These are phyloP conservation scores for Lenzites betulinus DNA, from an alignment of 768 basidiomycete genomes.

Conservation along the genomic window DNA sequence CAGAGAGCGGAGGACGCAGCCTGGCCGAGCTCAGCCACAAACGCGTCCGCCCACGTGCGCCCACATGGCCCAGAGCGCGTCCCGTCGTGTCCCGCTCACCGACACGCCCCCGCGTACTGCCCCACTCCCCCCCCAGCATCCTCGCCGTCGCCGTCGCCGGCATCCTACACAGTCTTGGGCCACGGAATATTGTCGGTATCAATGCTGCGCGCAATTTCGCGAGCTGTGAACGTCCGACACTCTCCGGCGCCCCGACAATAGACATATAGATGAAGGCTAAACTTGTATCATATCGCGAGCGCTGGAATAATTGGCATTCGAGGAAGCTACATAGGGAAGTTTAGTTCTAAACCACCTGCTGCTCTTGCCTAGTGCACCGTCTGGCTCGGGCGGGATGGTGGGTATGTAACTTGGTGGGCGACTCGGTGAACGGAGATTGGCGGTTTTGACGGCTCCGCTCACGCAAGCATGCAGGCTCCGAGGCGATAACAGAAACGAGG, in stretches of 20 bases:
- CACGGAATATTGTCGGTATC: not conserved
- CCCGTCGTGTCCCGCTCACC: constrained; percentile 12
- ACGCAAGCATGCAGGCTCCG: not conserved
- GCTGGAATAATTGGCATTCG: no score
- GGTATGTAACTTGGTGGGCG: not conserved
- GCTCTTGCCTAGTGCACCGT: no score
- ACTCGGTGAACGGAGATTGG: not conserved
- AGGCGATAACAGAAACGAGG: not conserved
- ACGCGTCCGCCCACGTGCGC: constrained; percentile 6
- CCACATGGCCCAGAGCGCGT: constrained; percentile 10
- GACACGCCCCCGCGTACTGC: not conserved
- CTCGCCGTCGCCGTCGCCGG: not conserved
- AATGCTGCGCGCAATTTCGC: not conserved
- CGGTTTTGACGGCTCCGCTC: not conserved
- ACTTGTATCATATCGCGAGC: no score
- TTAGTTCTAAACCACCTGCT: no score
- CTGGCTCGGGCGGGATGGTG: no score
- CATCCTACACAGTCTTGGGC: not conserved
- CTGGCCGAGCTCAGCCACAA: constrained; percentile 7
- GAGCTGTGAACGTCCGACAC: not conserved
- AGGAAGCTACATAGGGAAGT: no score
- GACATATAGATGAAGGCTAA: no score
- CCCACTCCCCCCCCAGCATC: not conserved
- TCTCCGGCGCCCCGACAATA: no score
- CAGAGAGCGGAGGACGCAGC: not conserved